Conservation (phyloP, 768 basidiomycete genomes). For the Sporobolomyces roseus region DNA sequence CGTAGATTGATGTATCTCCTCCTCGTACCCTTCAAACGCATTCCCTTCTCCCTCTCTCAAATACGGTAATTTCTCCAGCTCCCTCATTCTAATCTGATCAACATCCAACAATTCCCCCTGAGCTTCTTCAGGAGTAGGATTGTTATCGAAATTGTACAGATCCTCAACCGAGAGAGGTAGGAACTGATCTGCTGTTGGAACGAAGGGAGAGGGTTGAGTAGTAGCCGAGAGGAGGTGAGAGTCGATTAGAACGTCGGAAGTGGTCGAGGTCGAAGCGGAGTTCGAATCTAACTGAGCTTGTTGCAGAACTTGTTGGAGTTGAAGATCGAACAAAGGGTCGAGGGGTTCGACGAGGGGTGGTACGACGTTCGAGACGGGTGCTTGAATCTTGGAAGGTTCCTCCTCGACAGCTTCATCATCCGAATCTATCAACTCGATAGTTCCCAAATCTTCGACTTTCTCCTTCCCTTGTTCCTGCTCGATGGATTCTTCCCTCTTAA, state of each 20-base stretch:
- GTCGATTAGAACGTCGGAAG: not conserved
- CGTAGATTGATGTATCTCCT: too few relatives aligned
- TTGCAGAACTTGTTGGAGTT: too few relatives aligned
- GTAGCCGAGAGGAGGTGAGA: not conserved
- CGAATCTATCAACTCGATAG: slow-evolving; percentile 13
- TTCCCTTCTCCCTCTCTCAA: slow-evolving; percentile 1
- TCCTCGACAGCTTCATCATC: not conserved
- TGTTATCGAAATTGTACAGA: slow-evolving; percentile 3
- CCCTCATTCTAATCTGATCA: slow-evolving; percentile 3
- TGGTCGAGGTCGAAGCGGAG: not conserved
- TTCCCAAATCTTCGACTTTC: not conserved
- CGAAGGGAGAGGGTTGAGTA: not conserved
- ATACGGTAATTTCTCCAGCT: slow-evolving; percentile 1
- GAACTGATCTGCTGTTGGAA: too few relatives aligned
- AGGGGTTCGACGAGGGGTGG: too few relatives aligned
- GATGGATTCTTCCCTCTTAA: not conserved
- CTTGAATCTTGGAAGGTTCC: not conserved
- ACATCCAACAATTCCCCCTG: slow-evolving; percentile 7
- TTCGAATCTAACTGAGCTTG: too few relatives aligned
- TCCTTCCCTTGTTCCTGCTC: not conserved
- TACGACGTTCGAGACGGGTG: too few relatives aligned
- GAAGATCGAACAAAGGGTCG: too few relatives aligned
- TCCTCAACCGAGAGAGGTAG: too few relatives aligned
- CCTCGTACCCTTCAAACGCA: slow-evolving; percentile 8
- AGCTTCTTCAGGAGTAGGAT: not conserved